A percentile compares a stretch with the other conserved stretches of the same genome.
These are phyloP conservation scores for Paracorniculantispora psalliotae DNA, from an alignment of 2,329 filamentous ascomycete species.

Conservation along the genomic window DNA sequence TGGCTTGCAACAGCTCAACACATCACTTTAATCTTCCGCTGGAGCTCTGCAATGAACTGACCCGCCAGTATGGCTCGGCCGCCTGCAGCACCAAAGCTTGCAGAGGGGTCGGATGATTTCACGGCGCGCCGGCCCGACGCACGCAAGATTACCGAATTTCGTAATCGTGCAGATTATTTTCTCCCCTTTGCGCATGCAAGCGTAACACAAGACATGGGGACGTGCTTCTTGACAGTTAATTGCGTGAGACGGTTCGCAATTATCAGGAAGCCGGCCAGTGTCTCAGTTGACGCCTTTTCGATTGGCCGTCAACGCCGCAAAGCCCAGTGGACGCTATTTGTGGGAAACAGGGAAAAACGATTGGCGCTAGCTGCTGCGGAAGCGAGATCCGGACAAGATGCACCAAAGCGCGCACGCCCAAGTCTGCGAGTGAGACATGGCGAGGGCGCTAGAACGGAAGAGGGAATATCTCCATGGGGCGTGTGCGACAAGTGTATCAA, in stretches of 20 bases:
- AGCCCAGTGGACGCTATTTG: neutral
- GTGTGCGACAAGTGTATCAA: conserved; percentile 8
- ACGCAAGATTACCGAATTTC: neutral
- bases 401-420: neutral
- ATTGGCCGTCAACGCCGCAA: neutral
- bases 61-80: neutral
- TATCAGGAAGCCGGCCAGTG: neutral
- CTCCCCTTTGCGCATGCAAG: neutral
- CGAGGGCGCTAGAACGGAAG: neutral
- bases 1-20: neutral
- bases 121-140: neutral
- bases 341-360: neutral
- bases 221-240: neutral
- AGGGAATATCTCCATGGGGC: neutral
- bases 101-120: neutral
- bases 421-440: neutral
- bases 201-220: neutral
- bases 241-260: neutral
- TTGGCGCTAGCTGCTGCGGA: neutral
- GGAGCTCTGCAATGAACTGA: neutral
- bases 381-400: conserved; percentile 11
- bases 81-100: neutral
- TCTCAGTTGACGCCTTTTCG: neutral
- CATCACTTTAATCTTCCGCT: neutral
- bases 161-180: neutral